Conservation (phyloP, 441 rosid species). For the Raphanus hybrid region DNA sequence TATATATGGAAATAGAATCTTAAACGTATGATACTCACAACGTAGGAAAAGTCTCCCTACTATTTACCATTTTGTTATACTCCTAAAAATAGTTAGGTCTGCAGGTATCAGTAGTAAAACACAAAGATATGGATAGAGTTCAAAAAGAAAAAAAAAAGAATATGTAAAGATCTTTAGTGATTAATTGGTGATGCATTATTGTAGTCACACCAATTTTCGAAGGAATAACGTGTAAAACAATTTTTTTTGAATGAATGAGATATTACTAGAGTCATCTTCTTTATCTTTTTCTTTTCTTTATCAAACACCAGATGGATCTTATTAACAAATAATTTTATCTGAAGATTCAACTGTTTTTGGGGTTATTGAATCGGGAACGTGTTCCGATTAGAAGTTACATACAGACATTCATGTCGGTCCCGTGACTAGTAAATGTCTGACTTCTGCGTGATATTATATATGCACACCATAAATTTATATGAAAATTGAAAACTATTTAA, state of each 20-base stretch:
- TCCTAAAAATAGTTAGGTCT: constrained; percentile 9
- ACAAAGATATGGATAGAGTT: not conserved
- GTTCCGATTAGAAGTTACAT: constrained; percentile 31
- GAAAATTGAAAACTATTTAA: too few relatives aligned
- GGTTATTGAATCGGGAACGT: constrained; percentile 37
- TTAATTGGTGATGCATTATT: not conserved
- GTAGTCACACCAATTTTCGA: not conserved
- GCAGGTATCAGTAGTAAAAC: not conserved
- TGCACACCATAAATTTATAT: not conserved
- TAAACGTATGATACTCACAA: constrained; percentile 40
- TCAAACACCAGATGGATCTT: not conserved
- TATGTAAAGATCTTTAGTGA: not conserved
- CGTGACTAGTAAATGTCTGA: constrained; percentile 33
- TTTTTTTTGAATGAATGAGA: too few relatives aligned
- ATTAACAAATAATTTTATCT: constrained; percentile 1
- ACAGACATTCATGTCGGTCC: constrained; percentile 41
- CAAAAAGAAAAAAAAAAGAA: not conserved
- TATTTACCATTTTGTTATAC: not conserved
- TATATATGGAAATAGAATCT: constrained; percentile 39
- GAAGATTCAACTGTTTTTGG: constrained; percentile 22
- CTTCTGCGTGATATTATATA: constrained; percentile 11
- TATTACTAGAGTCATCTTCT: not conserved
- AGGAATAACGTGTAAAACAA: not conserved
- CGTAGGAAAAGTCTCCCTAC: constrained; percentile 33
- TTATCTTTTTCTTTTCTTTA: not conserved